A percentile compares a stretch with the other conserved stretches of the same genome.
These are phyloP conservation scores for Populus pruinosa DNA, from an alignment of 345 rosid genomes.

Conservation along the genomic window DNA sequence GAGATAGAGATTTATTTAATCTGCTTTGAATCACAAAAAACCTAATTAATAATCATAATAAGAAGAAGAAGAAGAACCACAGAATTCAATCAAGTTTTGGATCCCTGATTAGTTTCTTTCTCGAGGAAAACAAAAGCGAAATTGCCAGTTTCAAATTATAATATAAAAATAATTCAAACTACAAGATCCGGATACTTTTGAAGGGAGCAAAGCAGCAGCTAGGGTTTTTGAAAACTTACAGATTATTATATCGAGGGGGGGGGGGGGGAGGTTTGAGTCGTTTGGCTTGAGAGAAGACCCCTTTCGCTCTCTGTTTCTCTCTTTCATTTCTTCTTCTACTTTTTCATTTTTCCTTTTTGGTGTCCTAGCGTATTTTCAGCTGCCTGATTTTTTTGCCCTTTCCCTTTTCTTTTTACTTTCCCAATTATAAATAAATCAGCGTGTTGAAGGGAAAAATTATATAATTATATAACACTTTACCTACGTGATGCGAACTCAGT, in stretches of 20 bases:
- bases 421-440: no score
- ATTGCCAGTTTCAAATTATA: neutral
- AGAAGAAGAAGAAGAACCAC: constrained; percentile 2
- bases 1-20: neutral
- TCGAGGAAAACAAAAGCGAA: constrained; percentile 9
- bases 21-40: constrained; percentile 1
- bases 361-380: constrained; percentile 13
- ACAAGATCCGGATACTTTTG: neutral
- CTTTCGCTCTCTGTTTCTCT: neutral
- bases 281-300: neutral
- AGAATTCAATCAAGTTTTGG: constrained; percentile 19
- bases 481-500: no score
- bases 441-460: no score
- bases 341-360: neutral
- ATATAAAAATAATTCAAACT: neutral
- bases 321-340: neutral
- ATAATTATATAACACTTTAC: no score
- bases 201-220: neutral
- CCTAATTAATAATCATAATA: neutral
- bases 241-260: neutral
- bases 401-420: neutral
- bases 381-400: neutral
- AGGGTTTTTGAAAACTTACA: constrained; percentile 5
- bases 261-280: no score
- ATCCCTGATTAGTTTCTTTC: constrained; percentile 9